Percentiles rank a stretch among this genome's conserved stretches.
phyloP scores from a whole-genome alignment of 179 eudicot genomes.

The Camellia oleifera region DNA sequence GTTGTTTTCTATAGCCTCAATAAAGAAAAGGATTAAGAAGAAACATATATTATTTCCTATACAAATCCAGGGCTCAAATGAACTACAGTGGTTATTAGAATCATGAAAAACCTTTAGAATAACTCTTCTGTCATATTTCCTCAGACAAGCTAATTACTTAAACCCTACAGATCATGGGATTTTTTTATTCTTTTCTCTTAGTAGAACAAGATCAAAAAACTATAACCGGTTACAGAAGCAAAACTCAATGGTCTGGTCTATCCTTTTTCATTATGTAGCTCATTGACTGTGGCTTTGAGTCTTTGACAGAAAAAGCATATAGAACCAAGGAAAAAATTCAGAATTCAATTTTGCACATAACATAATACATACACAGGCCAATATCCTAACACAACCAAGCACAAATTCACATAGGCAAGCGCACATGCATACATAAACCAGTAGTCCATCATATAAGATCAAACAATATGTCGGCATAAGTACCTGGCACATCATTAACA shows the following conservation, averaged over 20 bases:
- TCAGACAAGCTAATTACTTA: neutral
- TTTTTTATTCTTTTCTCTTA: neutral
- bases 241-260: neutral
- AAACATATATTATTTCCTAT: too few species aligned
- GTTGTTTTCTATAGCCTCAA: neutral
- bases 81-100: neutral
- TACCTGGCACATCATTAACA: conserved; percentile 1
- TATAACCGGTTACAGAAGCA: neutral
- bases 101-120: neutral
- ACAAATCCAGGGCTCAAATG: neutral
- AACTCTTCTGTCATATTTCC: neutral
- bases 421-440: neutral
- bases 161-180: neutral
- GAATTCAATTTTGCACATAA: neutral
- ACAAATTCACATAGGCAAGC: neutral
- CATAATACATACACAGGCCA: neutral
- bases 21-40: neutral
- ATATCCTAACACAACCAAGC: conserved; percentile 7
- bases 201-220: neutral
- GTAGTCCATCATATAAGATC: neutral
- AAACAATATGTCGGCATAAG: neutral
- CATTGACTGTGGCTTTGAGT: neutral
- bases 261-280: neutral
- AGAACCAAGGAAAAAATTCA: neutral
- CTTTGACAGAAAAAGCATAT: neutral